Base-by-base conservation (phyloP, 768 basidiomycete genomes). In the Mycena olivaceomarginata region DNA sequence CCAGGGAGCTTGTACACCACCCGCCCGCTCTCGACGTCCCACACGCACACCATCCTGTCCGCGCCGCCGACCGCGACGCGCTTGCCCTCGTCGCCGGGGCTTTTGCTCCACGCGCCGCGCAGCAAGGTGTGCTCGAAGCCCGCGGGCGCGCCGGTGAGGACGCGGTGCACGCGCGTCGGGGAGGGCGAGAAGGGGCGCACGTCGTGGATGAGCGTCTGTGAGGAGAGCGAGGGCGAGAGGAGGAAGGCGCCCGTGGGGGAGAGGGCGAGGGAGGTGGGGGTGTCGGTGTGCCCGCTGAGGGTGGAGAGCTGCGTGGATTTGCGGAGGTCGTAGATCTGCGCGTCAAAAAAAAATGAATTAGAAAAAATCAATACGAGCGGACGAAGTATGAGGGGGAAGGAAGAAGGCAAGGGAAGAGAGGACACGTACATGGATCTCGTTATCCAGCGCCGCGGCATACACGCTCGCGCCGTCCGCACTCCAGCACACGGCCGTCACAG, bases 401-500 rank as follows among this genome's bases (percentile, higher is more conserved):
- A 31, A 31, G 31, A 31, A 31, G 4, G 31, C 3, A 31, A 31
- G 31, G 31, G 31, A 31, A 31, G 31, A 31, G 31, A 31, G 31
- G 31, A 31, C 2, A 31, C 31, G 31, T 3, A 31, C 31, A 31
- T 31, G 31, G 31, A 31, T 31, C 31, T 31, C 31, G 31, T 31
- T 31, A 86, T 99, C 98, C 81, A 99, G 85, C 18, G 96, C 97
- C 7, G 94, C 98, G n/a, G 96, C 92, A 79, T 96, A 99, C 45
- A 98, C 90, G 74, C 92, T 94, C 75, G 95, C 91, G 2, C 97
- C 98, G 82, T 99, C 98, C 25, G 92, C 93, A 83, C 95, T 95
- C 97, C 96, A 99, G 80, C 94, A 94, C 0, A 98, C 98, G 1
- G 94, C 90, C 16, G 98, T 99, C 41, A 97, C 95, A 0, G 98